A percentile compares a stretch with the other conserved stretches of the same genome.
Evolutionary conservation across 164 flowering plant species (phyloP).

Genomic region (Aristolochia californica): DNA sequence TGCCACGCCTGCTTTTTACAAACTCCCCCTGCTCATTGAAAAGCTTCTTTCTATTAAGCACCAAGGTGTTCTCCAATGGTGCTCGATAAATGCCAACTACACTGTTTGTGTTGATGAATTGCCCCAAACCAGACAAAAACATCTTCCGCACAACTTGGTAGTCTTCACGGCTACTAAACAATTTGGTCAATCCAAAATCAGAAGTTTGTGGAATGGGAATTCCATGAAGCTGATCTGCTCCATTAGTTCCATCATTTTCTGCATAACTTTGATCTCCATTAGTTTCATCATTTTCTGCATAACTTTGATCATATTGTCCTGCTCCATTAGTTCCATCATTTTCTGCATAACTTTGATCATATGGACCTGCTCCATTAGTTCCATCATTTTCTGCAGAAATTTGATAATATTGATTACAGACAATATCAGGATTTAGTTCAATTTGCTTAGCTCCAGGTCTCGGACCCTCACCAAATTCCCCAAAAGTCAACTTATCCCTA

Average conservation of each 20-base stretch:
- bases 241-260: slow-evolving; percentile 13
- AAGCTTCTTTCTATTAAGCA: slow-evolving; percentile 38
- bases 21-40: slow-evolving; percentile 74
- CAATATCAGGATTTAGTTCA: slow-evolving; percentile 18
- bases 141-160: slow-evolving; percentile 3
- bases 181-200: slow-evolving; percentile 1
- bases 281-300: slow-evolving; percentile 23
- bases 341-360: slow-evolving; percentile 25
- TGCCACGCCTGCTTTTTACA: slow-evolving; percentile 46
- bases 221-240: slow-evolving; percentile 7
- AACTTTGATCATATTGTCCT: slow-evolving; percentile 3
- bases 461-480: slow-evolving; percentile 57
- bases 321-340: slow-evolving; percentile 10
- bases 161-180: slow-evolving; percentile 2
- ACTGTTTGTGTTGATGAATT: slow-evolving; percentile 18
- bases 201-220: slow-evolving; percentile 15
- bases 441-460: slow-evolving; percentile 28
- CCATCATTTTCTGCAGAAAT: slow-evolving; percentile 22
- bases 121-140: slow-evolving; percentile 23
- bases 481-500: slow-evolving; percentile 19
- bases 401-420: neutral
- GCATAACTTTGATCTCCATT: slow-evolving; percentile 21
- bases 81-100: slow-evolving; percentile 29
- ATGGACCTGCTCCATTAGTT: slow-evolving; percentile 14
- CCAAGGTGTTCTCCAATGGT: slow-evolving; percentile 13